Conservation (phyloP, 2,329 filamentous ascomycete genomes). For the Penicillium sp. region DNA sequence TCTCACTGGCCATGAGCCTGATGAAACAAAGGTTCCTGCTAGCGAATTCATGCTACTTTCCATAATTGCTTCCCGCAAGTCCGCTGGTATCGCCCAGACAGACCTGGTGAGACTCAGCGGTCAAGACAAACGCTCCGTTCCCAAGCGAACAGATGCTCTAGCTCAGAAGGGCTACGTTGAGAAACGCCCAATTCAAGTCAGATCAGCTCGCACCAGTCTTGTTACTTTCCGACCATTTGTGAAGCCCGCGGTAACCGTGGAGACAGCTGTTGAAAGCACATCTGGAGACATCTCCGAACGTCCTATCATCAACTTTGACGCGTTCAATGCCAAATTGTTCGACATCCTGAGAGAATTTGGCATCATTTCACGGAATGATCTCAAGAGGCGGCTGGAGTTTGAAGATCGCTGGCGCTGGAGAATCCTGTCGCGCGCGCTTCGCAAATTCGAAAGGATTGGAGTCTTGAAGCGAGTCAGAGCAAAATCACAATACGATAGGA, state of each 20-base stretch:
- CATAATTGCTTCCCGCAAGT: constrained; percentile 60
- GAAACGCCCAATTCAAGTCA: constrained; percentile 56
- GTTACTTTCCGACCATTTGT: constrained; percentile 58
- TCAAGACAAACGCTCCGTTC: constrained; percentile 68
- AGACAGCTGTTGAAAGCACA: constrained; percentile 19
- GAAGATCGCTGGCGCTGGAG: constrained; percentile 44
- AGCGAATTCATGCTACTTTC: constrained; percentile 62
- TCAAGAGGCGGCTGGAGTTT: constrained; percentile 54
- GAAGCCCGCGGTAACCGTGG: constrained; percentile 15
- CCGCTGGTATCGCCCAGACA: constrained; percentile 61
- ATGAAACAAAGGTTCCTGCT: constrained; percentile 56
- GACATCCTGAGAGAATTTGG: constrained; percentile 53
- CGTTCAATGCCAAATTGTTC: constrained; percentile 55
- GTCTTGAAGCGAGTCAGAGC: constrained; percentile 50
- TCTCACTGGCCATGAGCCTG: constrained; percentile 62
- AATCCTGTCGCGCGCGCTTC: constrained; percentile 48
- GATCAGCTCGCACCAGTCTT: constrained; percentile 58
- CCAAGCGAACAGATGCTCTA: constrained; percentile 62
- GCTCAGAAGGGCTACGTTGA: constrained; percentile 64
- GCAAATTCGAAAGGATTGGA: constrained; percentile 51
- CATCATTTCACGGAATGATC: constrained; percentile 57
- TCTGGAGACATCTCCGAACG: constrained; percentile 20
- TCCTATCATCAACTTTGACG: constrained; percentile 52
- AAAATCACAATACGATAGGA: constrained; percentile 46
- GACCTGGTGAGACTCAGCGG: constrained; percentile 58